These are phyloP conservation scores for Melastoma malabathricum DNA, from an alignment of 345 rosid species.

Conservation along the genomic window DNA sequence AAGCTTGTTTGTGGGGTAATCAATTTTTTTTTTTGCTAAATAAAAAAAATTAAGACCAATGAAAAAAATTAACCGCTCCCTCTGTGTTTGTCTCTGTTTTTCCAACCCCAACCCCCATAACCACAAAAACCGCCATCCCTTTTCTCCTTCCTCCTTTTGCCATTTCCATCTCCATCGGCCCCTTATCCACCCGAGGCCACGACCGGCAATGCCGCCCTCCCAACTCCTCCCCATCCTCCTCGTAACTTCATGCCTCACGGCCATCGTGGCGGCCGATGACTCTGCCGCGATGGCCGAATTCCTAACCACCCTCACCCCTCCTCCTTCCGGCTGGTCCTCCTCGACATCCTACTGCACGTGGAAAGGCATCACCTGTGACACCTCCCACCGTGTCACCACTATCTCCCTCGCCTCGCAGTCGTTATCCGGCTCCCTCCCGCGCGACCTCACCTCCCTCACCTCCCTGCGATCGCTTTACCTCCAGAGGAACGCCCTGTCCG, in stretches of 20 bases:
- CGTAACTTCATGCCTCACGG: neutral
- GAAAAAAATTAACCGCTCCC: too few relatives aligned
- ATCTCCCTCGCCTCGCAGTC: slow-evolving; percentile 23
- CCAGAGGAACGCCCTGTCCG: slow-evolving; percentile 39
- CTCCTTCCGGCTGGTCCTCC: slow-evolving; percentile 48
- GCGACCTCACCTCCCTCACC: slow-evolving; percentile 42
- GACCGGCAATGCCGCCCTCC: slow-evolving; percentile 4
- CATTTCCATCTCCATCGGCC: neutral
- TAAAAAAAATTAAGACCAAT: too few relatives aligned
- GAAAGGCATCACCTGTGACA: slow-evolving; percentile 45
- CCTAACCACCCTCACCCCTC: slow-evolving; percentile 26
- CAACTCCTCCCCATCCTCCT: slow-evolving; percentile 9
- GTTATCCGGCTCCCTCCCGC: slow-evolving; percentile 35
- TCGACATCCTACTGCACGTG: slow-evolving; percentile 34
- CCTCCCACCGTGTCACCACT: slow-evolving; percentile 26
- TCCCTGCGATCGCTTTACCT: slow-evolving; percentile 29
- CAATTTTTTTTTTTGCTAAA: too few relatives aligned
- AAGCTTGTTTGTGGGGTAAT: too few relatives aligned
- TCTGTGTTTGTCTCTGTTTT: too few relatives aligned
- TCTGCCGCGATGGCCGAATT: slow-evolving; percentile 32
- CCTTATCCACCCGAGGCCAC: neutral
- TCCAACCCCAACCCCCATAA: too few relatives aligned
- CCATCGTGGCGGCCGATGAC: slow-evolving; percentile 30
- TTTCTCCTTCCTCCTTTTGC: neutral
- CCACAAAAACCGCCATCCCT: too few relatives aligned